Evolutionary conservation across 495 filamentous ascomycete species (phyloP).

Genomic region (Extremus antarcticus): DNA sequence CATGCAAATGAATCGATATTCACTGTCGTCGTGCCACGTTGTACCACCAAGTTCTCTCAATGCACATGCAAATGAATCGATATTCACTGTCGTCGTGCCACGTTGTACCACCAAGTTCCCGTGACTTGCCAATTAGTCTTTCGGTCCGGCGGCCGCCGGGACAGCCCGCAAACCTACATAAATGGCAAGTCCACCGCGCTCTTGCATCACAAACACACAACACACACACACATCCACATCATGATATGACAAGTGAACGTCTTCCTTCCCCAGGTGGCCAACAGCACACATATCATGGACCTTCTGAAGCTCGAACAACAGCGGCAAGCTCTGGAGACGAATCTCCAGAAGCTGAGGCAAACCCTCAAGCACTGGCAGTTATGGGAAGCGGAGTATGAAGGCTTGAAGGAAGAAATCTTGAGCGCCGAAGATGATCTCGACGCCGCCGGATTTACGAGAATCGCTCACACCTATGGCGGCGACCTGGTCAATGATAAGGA

Average conservation of each 20-base stretch:
- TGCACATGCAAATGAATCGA: background rate
- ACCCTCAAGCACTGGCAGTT: conserved; percentile 78
- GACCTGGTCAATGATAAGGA: conserved; percentile 49
- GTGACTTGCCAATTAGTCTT: background rate
- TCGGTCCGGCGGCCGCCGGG: too few relatives aligned
- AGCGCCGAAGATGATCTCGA: conserved; percentile 40
- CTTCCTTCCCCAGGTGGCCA: background rate
- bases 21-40: too few relatives aligned
- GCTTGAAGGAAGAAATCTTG: conserved; percentile 66
- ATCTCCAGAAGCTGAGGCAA: conserved; percentile 59
- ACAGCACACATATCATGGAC: conserved; percentile 14
- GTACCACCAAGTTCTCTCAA: too few relatives aligned
- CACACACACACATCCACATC: background rate
- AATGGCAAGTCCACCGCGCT: too few relatives aligned
- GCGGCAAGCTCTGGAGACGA: conserved; percentile 61
- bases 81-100: background rate
- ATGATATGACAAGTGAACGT: background rate
- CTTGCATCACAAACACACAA: too few relatives aligned
- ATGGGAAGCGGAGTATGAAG: conserved; percentile 85
- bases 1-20: too few relatives aligned
- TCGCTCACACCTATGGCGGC: conserved; percentile 41
- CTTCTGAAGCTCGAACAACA: conserved; percentile 53
- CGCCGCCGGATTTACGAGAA: conserved; percentile 41
- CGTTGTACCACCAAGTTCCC: background rate
- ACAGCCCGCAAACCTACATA: too few relatives aligned